A percentile compares a stretch with the other conserved stretches of the same genome.
Conservation (phyloP, 2,329 filamentous ascomycete genomes). For the Phyllosticta paracitricarpa region DNA sequence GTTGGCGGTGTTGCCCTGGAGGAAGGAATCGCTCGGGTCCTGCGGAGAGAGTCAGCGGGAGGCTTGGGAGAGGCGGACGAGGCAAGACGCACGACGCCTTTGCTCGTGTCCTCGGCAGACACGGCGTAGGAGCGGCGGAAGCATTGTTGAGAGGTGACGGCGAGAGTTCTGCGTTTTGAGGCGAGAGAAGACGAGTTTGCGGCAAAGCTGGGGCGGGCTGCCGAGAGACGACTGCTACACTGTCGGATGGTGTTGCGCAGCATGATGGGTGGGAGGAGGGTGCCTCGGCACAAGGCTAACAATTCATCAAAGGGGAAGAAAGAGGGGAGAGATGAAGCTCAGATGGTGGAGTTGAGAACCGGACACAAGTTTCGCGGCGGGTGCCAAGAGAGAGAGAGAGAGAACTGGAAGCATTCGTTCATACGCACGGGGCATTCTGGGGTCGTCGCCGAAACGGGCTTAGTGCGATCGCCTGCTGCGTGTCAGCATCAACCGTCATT, state of each 20-base stretch:
- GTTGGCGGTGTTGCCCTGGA: constrained; percentile 93
- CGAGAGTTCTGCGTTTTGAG: constrained; percentile 39
- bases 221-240: constrained; percentile 55
- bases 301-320: constrained; percentile 7
- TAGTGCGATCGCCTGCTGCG: not conserved
- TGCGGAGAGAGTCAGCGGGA: constrained; percentile 26
- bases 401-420: not conserved
- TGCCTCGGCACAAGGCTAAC: constrained; percentile 13
- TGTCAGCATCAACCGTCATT: not conserved
- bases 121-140: constrained; percentile 49
- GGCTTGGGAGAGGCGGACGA: constrained; percentile 11
- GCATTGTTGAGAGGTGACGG: constrained; percentile 32
- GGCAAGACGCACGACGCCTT: constrained; percentile 48
- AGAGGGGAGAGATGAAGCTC: not conserved
- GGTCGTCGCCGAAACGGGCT: not conserved
- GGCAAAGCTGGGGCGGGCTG: constrained; percentile 35
- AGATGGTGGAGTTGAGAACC: not conserved
- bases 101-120: constrained; percentile 47
- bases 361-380: not conserved
- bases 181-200: constrained; percentile 34
- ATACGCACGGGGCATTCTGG: not conserved
- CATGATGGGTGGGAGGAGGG: constrained; percentile 44
- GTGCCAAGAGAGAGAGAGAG: too few relatives aligned
- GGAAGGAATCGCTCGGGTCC: constrained; percentile 91
- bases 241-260: constrained; percentile 59